Conservation (phyloP, 768 basidiomycete species). For the Suillus bovinus region DNA sequence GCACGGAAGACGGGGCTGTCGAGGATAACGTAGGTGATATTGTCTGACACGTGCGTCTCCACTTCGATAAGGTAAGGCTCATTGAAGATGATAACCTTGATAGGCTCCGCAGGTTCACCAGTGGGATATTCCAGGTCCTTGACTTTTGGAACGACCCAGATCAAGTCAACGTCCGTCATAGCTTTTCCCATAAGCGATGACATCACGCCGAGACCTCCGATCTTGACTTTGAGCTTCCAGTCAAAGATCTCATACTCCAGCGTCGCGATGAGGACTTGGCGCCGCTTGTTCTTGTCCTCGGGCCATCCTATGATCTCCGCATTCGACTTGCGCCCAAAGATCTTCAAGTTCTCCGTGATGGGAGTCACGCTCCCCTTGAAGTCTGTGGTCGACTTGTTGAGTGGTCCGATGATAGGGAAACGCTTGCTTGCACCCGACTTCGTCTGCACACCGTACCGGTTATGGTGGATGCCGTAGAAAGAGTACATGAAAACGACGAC, state of each 20-base stretch:
- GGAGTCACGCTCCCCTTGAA: conserved; percentile 58
- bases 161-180: conserved; percentile 93
- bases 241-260: conserved; percentile 96
- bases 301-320: conserved; percentile 95
- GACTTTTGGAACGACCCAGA: conserved; percentile 97
- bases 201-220: conserved; percentile 97
- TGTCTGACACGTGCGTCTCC: conserved; percentile 89
- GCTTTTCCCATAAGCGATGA: conserved; percentile 97
- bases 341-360: conserved; percentile 74
- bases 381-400: conserved; percentile 69
- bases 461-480: conserved; percentile 95
- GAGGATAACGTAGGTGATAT: conserved; percentile 92
- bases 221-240: conserved; percentile 98
- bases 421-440: conserved; percentile 71
- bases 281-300: conserved; percentile 86
- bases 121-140: conserved; percentile 92
- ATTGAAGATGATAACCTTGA: conserved; percentile 95
- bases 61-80: conserved; percentile 96
- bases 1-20: conserved; percentile 97
- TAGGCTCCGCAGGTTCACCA: conserved; percentile 89
- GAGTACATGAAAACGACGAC: conserved; percentile 91
- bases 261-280: conserved; percentile 89
- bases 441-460: conserved; percentile 86
- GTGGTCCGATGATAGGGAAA: conserved; percentile 79
- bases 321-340: conserved; percentile 59